Conservation (phyloP, 2,329 filamentous ascomycete genomes). For the Decorospora gaudefroyi region DNA sequence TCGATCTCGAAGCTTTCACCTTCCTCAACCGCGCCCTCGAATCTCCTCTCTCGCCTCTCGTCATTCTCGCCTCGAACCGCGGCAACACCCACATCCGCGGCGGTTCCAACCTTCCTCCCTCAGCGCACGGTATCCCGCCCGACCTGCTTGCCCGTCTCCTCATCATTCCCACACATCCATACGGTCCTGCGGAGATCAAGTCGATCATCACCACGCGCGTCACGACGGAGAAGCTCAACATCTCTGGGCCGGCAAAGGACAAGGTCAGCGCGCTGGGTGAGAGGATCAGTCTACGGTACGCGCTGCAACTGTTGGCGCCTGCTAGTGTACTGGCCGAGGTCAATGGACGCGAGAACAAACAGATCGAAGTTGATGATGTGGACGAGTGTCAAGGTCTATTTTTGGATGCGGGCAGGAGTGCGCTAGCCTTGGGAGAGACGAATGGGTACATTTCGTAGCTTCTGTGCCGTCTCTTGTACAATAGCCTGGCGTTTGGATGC, state of each 20-base stretch:
- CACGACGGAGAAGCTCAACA: slow-evolving; percentile 76
- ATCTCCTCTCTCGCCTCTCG: slow-evolving; percentile 91
- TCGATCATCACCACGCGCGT: slow-evolving; percentile 85
- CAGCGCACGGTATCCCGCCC: slow-evolving; percentile 89
- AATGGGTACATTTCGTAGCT: slow-evolving; percentile 44
- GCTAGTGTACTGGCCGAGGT: slow-evolving; percentile 89
- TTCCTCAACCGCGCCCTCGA: slow-evolving; percentile 98
- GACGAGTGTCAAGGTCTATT: slow-evolving; percentile 55
- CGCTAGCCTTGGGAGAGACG: slow-evolving; percentile 38
- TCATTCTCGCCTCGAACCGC: slow-evolving; percentile 95
- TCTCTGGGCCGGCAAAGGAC: slow-evolving; percentile 81
- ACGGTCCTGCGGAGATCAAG: slow-evolving; percentile 86
- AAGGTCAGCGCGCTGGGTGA: slow-evolving; percentile 86
- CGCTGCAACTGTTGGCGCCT: slow-evolving; percentile 86
- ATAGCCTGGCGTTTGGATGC: slow-evolving; percentile 20
- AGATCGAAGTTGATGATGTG: slow-evolving; percentile 60
- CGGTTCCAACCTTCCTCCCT: slow-evolving; percentile 64
- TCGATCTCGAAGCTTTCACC: slow-evolving; percentile 98
- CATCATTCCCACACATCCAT: slow-evolving; percentile 93
- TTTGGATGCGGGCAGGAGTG: slow-evolving; percentile 56
- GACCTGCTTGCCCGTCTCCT: slow-evolving; percentile 93
- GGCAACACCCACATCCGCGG: slow-evolving; percentile 92
- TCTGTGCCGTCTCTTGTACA: slow-evolving; percentile 12
- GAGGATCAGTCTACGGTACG: slow-evolving; percentile 88
- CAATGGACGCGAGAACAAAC: slow-evolving; percentile 52